A percentile compares a stretch with the other conserved stretches of the same genome.
These are phyloP conservation scores for Sequoia sempervirens DNA, from an alignment of 75 land plant species.

Conservation along the genomic window DNA sequence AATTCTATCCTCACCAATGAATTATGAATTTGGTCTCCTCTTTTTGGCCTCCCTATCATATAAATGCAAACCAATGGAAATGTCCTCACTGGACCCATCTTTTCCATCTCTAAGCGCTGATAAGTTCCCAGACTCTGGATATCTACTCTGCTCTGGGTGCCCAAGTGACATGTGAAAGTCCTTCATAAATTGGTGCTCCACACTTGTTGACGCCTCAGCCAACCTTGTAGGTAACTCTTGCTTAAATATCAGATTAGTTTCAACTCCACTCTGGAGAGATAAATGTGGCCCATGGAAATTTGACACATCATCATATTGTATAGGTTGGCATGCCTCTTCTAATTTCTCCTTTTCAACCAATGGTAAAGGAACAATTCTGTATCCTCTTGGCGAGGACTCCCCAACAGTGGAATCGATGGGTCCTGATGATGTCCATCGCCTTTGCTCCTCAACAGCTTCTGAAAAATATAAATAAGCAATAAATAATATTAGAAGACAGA, in stretches of 20 bases:
- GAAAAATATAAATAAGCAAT: background rate
- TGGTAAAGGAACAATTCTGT: constrained; percentile 6
- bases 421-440: constrained; percentile 29
- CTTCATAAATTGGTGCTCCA: constrained; percentile 53
- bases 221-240: constrained; percentile 31
- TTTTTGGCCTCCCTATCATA: constrained; percentile 48
- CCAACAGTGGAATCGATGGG: constrained; percentile 48
- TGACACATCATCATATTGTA: constrained; percentile 10
- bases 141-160: constrained; percentile 12
- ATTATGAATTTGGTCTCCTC: constrained; percentile 19
- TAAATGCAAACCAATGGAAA: constrained; percentile 52
- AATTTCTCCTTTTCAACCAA: constrained; percentile 21
- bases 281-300: constrained; percentile 33
- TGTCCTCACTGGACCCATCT: constrained; percentile 43
- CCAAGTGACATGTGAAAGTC: constrained; percentile 20
- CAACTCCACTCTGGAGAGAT: constrained; percentile 19
- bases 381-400: constrained; percentile 40
- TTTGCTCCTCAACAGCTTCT: constrained; percentile 57
- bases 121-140: constrained; percentile 18
- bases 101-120: constrained; percentile 28
- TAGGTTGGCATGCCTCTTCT: constrained; percentile 27
- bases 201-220: constrained; percentile 23
- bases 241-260: constrained; percentile 13
- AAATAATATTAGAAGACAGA: background rate
- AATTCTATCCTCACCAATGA: background rate